Base-by-base conservation (phyloP, 2,329 filamentous ascomycete species). In the Venturia carpophila region DNA sequence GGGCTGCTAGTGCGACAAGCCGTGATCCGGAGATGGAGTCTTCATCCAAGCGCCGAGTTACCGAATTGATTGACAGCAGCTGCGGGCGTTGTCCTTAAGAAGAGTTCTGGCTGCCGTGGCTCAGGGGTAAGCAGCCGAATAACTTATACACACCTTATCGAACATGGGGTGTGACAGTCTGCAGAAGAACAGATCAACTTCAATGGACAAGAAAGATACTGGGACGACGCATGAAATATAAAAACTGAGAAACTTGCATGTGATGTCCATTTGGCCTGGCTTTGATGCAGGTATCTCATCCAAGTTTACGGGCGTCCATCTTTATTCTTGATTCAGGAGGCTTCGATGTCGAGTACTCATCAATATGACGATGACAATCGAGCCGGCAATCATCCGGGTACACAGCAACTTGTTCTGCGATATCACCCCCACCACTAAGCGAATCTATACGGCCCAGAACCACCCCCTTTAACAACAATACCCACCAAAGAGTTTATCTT, bases 391-490 rank as follows among this genome's bases (percentile, higher is more conserved):
- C 52, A 7, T n/a, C 30, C 27, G 52, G 30, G 37, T 39, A 2
- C 15, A 58, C 37, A 34, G 30, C 52, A 34, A 37, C 10, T 7
- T 10, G 52, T 37, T 58, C 30, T 17, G 52, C 30, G 52, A 10
- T 37, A 58, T 27, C 52, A 58, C 37, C 52, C 52, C 52, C 52
- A 58, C 52, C 52, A 58, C 52, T 27, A 58, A 37, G 30, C 30
- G 27, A 58, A 34, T n/a, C n/a, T n/a, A n/a, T n/a, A n/a, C n/a
- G n/a, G n/a, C 49, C 24, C 5, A 55, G 30, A 34, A 15, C 10
- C 15, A 34, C 49, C 49, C 17, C 49, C 49, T 30, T 55, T 24
- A 5, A 24, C 49, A 55, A 24, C 49, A 7, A 30, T n/a, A n/a
- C n/a, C 49, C 7, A 55, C 49, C 49, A 55, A 7, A 55, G 2